Evolutionary conservation across 371 early-diverging fungal species (phyloP).

Genomic region (Encephalitozoon romaleae): DNA sequence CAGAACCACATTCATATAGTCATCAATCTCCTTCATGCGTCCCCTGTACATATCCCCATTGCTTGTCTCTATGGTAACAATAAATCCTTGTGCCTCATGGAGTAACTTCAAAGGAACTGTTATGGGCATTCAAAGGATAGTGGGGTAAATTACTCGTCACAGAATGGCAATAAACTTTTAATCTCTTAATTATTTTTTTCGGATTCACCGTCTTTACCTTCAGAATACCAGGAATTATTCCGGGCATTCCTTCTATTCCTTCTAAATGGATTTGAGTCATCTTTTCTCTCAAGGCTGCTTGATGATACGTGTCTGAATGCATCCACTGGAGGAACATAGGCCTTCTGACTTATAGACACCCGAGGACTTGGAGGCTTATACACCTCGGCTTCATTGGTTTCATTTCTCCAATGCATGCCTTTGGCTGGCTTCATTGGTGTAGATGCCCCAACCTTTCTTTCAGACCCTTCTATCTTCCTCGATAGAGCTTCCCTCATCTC

Average conservation of each 20-base stretch:
- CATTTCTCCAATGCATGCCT: not conserved
- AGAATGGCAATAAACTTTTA: constrained; percentile 61
- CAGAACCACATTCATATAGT: constrained; percentile 92
- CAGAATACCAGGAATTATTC: not conserved
- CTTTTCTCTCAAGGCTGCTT: not conserved
- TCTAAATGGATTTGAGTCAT: not conserved
- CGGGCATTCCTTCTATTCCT: not conserved
- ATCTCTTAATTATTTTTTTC: not conserved
- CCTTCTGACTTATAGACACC: not conserved
- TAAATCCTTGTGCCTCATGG: constrained; percentile 88
- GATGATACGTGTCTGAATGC: not conserved
- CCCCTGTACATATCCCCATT: constrained; percentile 83
- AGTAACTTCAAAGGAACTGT: constrained; percentile 68
- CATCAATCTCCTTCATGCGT: constrained; percentile 82
- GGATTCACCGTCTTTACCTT: not conserved
- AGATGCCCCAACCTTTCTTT: not conserved
- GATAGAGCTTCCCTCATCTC: not conserved
- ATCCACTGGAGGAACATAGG: not conserved
- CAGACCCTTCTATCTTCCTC: not conserved
- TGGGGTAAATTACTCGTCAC: constrained; percentile 77
- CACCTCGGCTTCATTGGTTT: not conserved
- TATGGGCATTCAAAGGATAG: constrained; percentile 70
- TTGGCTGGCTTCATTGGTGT: not conserved
- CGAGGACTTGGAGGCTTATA: not conserved
- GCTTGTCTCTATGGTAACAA: constrained; percentile 80